Evolutionary conservation across 1,284 basidiomycete species (phyloP).

Genomic region (Ceraceosorus guamensis): DNA sequence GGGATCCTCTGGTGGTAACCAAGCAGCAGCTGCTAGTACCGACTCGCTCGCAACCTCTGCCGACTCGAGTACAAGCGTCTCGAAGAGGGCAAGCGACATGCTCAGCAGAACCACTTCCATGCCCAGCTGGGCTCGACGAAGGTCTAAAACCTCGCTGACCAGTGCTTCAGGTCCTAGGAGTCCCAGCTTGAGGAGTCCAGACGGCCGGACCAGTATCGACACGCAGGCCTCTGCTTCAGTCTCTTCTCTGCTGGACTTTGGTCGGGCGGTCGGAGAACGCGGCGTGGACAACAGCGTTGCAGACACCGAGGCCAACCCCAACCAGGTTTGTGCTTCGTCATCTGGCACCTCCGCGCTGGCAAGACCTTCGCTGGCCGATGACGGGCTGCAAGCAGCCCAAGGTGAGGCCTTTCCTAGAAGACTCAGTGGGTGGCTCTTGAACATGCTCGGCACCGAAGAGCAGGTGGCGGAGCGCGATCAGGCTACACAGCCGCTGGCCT

Average conservation of each 20-base stretch:
- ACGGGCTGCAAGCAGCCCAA: neutral
- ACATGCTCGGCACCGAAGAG: slow-evolving; percentile 21
- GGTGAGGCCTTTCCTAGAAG: slow-evolving; percentile 17
- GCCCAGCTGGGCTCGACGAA: slow-evolving; percentile 1
- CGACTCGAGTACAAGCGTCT: neutral
- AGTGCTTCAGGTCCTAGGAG: no score
- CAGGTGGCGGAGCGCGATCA: no score
- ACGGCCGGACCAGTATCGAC: neutral
- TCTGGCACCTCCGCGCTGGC: neutral
- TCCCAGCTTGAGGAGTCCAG: no score
- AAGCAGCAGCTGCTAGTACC: neutral
- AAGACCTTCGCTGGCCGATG: neutral
- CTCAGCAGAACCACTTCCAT: neutral
- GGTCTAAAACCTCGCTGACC: no score
- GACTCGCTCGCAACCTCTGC: neutral
- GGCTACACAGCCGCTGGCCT: no score
- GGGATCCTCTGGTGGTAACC: neutral
- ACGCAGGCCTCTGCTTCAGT: neutral
- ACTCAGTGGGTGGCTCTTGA: slow-evolving; percentile 35
- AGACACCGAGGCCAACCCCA: neutral
- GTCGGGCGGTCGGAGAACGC: neutral
- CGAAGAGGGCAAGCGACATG: neutral
- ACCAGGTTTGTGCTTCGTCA: neutral
- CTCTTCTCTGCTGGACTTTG: neutral
- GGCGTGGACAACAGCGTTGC: neutral